Conservation (phyloP, 1,284 basidiomycete genomes). For the Naganishia liquefaciens region DNA sequence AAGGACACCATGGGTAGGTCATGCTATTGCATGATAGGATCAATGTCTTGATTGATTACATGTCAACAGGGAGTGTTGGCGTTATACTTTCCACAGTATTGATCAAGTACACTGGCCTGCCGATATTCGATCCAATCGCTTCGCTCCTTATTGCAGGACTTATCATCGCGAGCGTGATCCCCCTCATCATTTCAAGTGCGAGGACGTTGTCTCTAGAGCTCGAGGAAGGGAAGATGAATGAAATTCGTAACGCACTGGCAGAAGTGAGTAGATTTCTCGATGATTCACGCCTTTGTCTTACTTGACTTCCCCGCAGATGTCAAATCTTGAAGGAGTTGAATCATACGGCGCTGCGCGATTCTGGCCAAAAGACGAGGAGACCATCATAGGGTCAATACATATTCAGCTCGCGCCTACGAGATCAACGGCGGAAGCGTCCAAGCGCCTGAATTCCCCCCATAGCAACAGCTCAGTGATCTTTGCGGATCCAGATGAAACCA, state of each 20-base stretch:
- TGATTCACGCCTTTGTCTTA: not conserved
- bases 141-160: slow-evolving; percentile 94
- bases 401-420: slow-evolving; percentile 67
- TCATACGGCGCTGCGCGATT: slow-evolving; percentile 82
- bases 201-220: slow-evolving; percentile 85
- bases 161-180: slow-evolving; percentile 92
- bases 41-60: not conserved
- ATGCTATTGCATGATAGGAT: not conserved
- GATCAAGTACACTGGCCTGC: slow-evolving; percentile 98
- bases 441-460: slow-evolving; percentile 53
- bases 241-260: slow-evolving; percentile 69
- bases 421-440: slow-evolving; percentile 60
- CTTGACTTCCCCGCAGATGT: slow-evolving; percentile 56
- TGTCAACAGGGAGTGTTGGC: slow-evolving; percentile 63
- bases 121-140: slow-evolving; percentile 97
- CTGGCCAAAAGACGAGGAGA: slow-evolving; percentile 91
- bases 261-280: slow-evolving; percentile 62
- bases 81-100: slow-evolving; percentile 96
- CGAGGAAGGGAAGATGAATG: slow-evolving; percentile 64
- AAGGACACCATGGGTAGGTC: slow-evolving; percentile 69
- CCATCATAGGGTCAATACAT: slow-evolving; percentile 85
- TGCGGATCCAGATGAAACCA: slow-evolving; percentile 31
- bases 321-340: slow-evolving; percentile 70
- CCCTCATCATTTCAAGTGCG: slow-evolving; percentile 90
- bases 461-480: slow-evolving; percentile 25